Conservation (phyloP, 2,329 filamentous ascomycete species). For the Fusarium camptoceras region DNA sequence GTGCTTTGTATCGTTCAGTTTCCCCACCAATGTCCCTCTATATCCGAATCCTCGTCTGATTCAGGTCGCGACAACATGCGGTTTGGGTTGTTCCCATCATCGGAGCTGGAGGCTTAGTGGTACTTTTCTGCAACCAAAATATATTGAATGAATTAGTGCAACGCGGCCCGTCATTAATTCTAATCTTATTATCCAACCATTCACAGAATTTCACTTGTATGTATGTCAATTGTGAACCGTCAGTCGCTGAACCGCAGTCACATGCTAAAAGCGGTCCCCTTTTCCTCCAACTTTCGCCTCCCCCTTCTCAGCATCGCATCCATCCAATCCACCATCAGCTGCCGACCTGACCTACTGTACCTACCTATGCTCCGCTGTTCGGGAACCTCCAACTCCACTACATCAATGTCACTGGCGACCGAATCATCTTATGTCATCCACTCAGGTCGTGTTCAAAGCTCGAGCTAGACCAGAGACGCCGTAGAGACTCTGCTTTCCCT, state of each 20-base stretch:
- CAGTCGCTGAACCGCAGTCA: conserved; percentile 34
- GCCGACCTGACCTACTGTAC: neutral
- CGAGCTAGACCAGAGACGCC: conserved; percentile 19
- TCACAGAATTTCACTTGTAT: neutral
- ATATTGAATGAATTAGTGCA: neutral
- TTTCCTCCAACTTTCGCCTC: neutral
- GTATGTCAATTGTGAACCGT: neutral
- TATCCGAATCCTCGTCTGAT: conserved; percentile 36
- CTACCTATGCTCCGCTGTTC: conserved; percentile 15
- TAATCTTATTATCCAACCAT: neutral
- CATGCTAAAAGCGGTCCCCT: conserved; percentile 36
- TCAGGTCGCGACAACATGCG: conserved; percentile 22
- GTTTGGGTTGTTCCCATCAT: conserved; percentile 35
- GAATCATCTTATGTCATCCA: conserved; percentile 45
- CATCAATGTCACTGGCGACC: conserved; percentile 25
- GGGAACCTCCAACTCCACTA: conserved; percentile 42
- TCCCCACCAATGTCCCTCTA: conserved; percentile 25
- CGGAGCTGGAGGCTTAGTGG: conserved; percentile 16
- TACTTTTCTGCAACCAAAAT: conserved; percentile 2
- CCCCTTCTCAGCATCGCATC: conserved; percentile 5
- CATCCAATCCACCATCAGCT: neutral
- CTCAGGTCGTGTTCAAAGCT: conserved; percentile 9
- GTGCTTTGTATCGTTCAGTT: conserved; percentile 7
- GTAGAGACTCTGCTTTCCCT: conserved; percentile 27
- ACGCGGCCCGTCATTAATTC: neutral